Conservation (phyloP, 805 yeast genomes). For the Metschnikowia anglica region DNA sequence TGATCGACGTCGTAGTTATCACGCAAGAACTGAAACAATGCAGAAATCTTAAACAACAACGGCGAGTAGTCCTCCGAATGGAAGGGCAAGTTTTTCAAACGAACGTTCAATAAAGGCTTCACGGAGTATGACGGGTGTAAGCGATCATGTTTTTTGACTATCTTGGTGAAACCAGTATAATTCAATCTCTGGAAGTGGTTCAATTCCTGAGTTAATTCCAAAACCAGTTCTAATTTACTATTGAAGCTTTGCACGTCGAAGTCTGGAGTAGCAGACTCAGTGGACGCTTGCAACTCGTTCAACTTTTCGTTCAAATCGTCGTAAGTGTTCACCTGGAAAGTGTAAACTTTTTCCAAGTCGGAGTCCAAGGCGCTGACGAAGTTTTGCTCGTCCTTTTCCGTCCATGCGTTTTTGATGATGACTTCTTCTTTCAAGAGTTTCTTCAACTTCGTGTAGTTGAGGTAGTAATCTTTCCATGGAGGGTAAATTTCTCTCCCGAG, state of each 20-base stretch:
- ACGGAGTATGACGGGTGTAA: constrained; percentile 87
- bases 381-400: constrained; percentile 66
- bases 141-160: constrained; percentile 94
- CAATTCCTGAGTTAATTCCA: constrained; percentile 76
- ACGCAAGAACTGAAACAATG: constrained; percentile 76
- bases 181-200: constrained; percentile 89
- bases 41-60: constrained; percentile 75
- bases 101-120: constrained; percentile 81
- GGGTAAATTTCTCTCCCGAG: constrained; percentile 76
- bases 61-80: constrained; percentile 96
- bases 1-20: constrained; percentile 60
- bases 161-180: constrained; percentile 91
- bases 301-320: constrained; percentile 65
- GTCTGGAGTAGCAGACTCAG: constrained; percentile 35
- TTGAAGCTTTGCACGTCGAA: constrained; percentile 66
- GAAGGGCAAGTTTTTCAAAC: constrained; percentile 84
- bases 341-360: constrained; percentile 74
- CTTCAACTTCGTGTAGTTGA: constrained; percentile 64
- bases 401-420: constrained; percentile 50
- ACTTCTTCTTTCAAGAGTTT: constrained; percentile 68
- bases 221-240: constrained; percentile 65
- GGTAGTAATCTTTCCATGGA: constrained; percentile 82
- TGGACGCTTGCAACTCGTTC: constrained; percentile 58
- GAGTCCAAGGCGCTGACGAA: constrained; percentile 67
- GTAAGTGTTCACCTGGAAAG: constrained; percentile 68